phyloP scores from a whole-genome alignment of 2,329 filamentous ascomycete species.

The Bipolaris victoriae region DNA sequence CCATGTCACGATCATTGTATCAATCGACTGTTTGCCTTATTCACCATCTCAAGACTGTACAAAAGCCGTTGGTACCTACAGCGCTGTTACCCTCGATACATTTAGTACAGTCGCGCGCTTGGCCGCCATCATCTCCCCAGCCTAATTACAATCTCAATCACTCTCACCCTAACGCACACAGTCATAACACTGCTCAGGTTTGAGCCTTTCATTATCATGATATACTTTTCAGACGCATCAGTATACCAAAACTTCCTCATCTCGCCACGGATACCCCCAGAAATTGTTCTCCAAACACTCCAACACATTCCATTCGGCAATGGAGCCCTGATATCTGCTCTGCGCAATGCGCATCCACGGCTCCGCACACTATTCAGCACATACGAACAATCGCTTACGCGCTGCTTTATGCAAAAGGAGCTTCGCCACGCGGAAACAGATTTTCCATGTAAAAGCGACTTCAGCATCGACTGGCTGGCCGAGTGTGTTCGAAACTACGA shows the following conservation, averaged over 20 bases:
- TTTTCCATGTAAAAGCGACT: constrained; percentile 26
- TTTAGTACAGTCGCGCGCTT: background rate
- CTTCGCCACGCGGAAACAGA: constrained; percentile 38
- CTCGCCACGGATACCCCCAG: constrained; percentile 31
- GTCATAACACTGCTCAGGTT: background rate
- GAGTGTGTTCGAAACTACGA: constrained; percentile 40
- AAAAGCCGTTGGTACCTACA: background rate
- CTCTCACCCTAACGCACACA: background rate
- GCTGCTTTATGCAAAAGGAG: constrained; percentile 30
- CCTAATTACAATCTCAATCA: background rate
- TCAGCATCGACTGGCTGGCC: constrained; percentile 32
- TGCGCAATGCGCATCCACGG: constrained; percentile 28
- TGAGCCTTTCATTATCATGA: constrained; percentile 14
- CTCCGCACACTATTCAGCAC: constrained; percentile 25
- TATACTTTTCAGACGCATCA: background rate
- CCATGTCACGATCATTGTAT: constrained; percentile 5
- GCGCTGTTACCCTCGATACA: constrained; percentile 7
- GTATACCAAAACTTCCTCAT: constrained; percentile 16
- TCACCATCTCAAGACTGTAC: background rate
- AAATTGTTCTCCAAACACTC: constrained; percentile 37
- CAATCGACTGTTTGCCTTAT: background rate
- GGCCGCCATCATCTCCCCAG: background rate
- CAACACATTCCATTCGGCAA: constrained; percentile 35
- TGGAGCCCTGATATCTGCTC: constrained; percentile 25
- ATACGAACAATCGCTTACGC: constrained; percentile 37